These are phyloP conservation scores for Byssoonygena ceratinophila DNA, from an alignment of 2,329 filamentous ascomycete species.

Conservation along the genomic window DNA sequence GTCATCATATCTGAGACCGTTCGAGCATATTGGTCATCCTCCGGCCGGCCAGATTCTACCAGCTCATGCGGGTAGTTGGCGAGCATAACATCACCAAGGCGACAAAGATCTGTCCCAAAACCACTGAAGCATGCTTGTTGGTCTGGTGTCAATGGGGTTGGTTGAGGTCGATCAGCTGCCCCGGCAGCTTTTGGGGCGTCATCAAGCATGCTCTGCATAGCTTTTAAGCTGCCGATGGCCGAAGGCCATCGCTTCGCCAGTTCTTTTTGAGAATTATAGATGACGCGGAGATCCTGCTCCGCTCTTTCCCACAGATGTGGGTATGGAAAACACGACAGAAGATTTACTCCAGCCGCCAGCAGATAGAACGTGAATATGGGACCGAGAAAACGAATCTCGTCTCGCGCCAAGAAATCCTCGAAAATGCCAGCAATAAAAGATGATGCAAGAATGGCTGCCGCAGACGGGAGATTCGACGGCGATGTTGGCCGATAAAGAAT, in stretches of 20 bases:
- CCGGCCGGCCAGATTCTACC: slow-evolving; percentile 12
- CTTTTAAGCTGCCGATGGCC: slow-evolving; percentile 22
- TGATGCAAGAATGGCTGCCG: slow-evolving; percentile 33
- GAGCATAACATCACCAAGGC: slow-evolving; percentile 21
- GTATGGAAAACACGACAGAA: slow-evolving; percentile 29
- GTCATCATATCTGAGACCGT: slow-evolving; percentile 20
- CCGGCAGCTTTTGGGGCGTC: slow-evolving; percentile 14
- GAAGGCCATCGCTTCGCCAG: slow-evolving; percentile 25
- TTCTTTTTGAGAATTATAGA: slow-evolving; percentile 22
- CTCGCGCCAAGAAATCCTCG: slow-evolving; percentile 36
- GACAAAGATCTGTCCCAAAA: slow-evolving; percentile 22
- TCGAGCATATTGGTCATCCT: slow-evolving; percentile 18
- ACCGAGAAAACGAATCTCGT: slow-evolving; percentile 35
- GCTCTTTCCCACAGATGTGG: slow-evolving; percentile 20
- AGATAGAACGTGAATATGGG: slow-evolving; percentile 38
- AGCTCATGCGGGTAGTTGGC: slow-evolving; percentile 14
- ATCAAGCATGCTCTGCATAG: slow-evolving; percentile 21
- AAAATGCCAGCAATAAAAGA: slow-evolving; percentile 37
- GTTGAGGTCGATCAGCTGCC: slow-evolving; percentile 13
- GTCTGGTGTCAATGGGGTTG: slow-evolving; percentile 19
- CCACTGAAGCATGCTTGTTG: slow-evolving; percentile 21
- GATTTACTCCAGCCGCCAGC: slow-evolving; percentile 31
- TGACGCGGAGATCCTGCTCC: slow-evolving; percentile 19
- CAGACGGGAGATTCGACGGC: slow-evolving; percentile 25
- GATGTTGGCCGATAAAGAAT: slow-evolving; percentile 32